Evolutionary conservation across 176 grass and related monocot genomes (phyloP).

Genomic region (Triticum aestivum): DNA sequence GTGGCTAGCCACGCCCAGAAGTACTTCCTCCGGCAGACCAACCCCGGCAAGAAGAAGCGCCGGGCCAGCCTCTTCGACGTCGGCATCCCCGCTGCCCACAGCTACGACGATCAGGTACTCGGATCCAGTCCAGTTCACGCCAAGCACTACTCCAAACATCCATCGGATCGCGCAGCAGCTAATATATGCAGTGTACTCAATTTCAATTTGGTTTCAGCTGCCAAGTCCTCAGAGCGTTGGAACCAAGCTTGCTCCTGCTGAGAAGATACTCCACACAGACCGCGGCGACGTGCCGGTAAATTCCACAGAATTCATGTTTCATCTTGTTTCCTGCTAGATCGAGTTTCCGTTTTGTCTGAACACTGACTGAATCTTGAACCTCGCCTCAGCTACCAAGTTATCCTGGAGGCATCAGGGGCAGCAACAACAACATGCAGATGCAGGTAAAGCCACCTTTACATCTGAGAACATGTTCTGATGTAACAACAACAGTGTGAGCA

Average conservation of each 20-base stretch:
- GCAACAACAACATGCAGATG: slow-evolving; percentile 11
- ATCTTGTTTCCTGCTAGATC: neutral
- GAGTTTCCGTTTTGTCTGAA: neutral
- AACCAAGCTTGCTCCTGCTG: slow-evolving; percentile 30
- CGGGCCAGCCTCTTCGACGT: slow-evolving; percentile 93
- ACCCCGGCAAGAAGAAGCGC: slow-evolving; percentile 84
- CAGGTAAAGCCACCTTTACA: slow-evolving; percentile 21
- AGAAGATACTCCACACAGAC: slow-evolving; percentile 50
- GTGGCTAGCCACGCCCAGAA: slow-evolving; percentile 99
- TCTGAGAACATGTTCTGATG: neutral
- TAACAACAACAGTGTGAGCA: neutral
- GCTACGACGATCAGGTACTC: slow-evolving; percentile 9
- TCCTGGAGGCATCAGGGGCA: neutral
- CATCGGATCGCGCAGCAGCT: slow-evolving; percentile 14
- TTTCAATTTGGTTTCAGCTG: slow-evolving; percentile 28
- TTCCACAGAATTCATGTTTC: neutral
- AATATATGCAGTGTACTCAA: neutral
- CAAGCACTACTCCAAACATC: neutral
- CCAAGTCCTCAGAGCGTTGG: slow-evolving; percentile 10
- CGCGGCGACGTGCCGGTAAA: slow-evolving; percentile 44
- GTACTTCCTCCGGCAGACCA: slow-evolving; percentile 83
- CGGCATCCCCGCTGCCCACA: slow-evolving; percentile 17
- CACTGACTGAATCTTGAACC: neutral
- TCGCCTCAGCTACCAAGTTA: slow-evolving; percentile 33
- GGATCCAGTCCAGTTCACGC: neutral